Evolutionary conservation across 1,139 yeast species (phyloP), one percentile per base, ranked within the genome.

Genomic region (Kodamaea arcana): DNA sequence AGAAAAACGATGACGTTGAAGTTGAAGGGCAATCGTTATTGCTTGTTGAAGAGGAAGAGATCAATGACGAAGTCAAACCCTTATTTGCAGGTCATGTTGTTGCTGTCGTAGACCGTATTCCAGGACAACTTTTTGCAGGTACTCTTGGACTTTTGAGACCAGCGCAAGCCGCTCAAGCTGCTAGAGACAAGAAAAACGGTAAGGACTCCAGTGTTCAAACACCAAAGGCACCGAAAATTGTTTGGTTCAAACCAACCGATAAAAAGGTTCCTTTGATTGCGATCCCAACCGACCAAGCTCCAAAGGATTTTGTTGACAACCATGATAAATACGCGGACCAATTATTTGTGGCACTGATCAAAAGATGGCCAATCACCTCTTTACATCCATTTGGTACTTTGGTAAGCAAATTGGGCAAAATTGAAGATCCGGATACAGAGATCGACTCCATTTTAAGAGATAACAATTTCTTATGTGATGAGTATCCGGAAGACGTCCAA

Each of bases 311-410:
- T 62, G 94, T 92, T 29, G 96, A 88, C 45, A 87, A 88, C 50
- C 95, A 88, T 46, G 95, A 85, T 39, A 73, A 70, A 35, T 92
- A 92, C 50, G 72, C 86, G 0, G 80, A 86, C 54, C 85, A 83
- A 50, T 66, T 88, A 35, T 92, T 92, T 54, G 94, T 92, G 43
- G 97, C 97, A 0, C 84, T 95, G 3, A 92, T 92, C 51, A 92
- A 92, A 58, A 82, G 98, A 61, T 92, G 98, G 98, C 98, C 98
- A 56, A 92, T 92, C 60, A 92, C 98, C 14, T 90, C 97, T 0
- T 74, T 92, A 57, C 98, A 92, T 66, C 98, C 98, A 3, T 92
- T 92, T 53, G 98, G 98, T 50, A 90, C 96, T 21, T 69, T 92
- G 43, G 83, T 90, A 23, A 86, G 90, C 36, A 87, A 84, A 50